These are phyloP conservation scores for Plectranthus barbatus DNA, from an alignment of 257 asterid species.

Conservation along the genomic window DNA sequence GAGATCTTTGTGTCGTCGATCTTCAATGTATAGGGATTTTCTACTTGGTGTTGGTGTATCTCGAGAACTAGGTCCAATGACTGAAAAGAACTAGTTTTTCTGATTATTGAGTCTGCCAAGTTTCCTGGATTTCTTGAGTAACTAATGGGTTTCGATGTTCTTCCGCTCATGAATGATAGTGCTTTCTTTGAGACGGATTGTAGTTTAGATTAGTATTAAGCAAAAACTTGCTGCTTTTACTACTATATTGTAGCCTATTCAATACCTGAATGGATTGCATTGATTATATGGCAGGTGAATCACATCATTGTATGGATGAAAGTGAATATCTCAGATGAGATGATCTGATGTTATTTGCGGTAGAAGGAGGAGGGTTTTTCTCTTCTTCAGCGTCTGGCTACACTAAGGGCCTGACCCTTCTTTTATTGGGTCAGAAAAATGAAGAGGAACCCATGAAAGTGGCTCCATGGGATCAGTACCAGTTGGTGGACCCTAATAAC, in stretches of 20 bases:
- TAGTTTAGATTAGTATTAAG: neutral
- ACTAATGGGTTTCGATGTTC: neutral
- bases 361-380: conserved; percentile 99
- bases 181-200: neutral
- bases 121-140: neutral
- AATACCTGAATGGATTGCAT: conserved; percentile 7
- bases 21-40: conserved; percentile 4
- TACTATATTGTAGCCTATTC: neutral
- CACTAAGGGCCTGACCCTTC: conserved; percentile 91
- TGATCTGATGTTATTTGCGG: conserved; percentile 94
- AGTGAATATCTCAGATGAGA: conserved; percentile 58
- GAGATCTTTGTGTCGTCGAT: conserved; percentile 9
- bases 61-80: neutral
- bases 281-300: conserved; percentile 21
- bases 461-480: conserved; percentile 97
- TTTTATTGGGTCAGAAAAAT: conserved; percentile 73
- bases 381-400: conserved; percentile 99
- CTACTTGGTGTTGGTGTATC: neutral
- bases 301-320: conserved; percentile 6
- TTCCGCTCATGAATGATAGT: neutral
- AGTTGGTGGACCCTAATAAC: conserved; percentile 85
- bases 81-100: neutral
- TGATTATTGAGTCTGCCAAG: neutral
- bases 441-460: conserved; percentile 98
- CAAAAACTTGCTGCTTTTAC: neutral